These are phyloP conservation scores for Marasmius sp. DNA, from an alignment of 1,284 basidiomycete genomes.

Conservation along the genomic window DNA sequence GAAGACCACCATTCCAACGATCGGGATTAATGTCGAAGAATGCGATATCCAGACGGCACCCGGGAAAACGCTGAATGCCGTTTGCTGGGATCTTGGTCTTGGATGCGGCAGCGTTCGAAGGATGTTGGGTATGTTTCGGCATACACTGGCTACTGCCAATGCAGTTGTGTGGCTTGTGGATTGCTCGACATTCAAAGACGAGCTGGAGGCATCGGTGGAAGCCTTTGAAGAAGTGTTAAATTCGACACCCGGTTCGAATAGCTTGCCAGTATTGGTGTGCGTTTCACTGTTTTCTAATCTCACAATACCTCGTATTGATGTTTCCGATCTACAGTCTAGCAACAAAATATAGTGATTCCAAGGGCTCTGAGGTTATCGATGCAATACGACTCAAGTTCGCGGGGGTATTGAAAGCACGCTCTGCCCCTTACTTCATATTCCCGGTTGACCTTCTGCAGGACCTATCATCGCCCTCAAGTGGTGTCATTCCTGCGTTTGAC, in stretches of 20 bases:
- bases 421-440: constrained; percentile 23
- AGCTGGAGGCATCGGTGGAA: background rate
- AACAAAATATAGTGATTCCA: constrained; percentile 34
- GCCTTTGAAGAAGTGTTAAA: background rate
- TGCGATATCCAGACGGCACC: constrained; percentile 21
- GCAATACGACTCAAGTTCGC: constrained; percentile 30
- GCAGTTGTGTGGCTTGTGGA: constrained; percentile 33
- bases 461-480: constrained; percentile 20
- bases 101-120: constrained; percentile 25
- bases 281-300: background rate
- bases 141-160: constrained; percentile 16
- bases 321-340: constrained; percentile 26
- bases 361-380: constrained; percentile 26
- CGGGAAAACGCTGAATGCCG: constrained; percentile 20
- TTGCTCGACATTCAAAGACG: constrained; percentile 4
- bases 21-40: constrained; percentile 39
- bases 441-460: constrained; percentile 20
- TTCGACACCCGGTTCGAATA: background rate
- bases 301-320: background rate
- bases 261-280: constrained; percentile 17
- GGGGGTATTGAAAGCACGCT: constrained; percentile 20
- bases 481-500: constrained; percentile 35
- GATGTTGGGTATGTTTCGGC: constrained; percentile 13
- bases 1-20: constrained; percentile 31
- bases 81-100: constrained; percentile 33